phyloP scores from a whole-genome alignment of 129 eudicot species.

The Rutidosis leptorrhynchoides region DNA sequence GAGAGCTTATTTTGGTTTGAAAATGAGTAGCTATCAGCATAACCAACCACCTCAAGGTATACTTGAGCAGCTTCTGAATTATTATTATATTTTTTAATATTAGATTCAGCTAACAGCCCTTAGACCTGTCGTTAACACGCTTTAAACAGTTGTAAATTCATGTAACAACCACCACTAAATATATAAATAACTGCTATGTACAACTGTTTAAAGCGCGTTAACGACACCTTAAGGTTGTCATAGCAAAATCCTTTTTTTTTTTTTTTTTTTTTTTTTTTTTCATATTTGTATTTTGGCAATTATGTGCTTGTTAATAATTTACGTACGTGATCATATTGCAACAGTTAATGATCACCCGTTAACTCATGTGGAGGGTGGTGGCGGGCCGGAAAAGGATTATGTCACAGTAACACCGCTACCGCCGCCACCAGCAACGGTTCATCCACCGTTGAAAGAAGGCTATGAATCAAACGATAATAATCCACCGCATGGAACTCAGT shows the following conservation, averaged over 20 bases:
- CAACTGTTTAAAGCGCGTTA: too few relatives aligned
- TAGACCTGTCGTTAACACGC: too few relatives aligned
- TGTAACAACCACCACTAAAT: too few relatives aligned
- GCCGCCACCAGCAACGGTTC: slow-evolving; percentile 34
- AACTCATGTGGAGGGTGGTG: slow-evolving; percentile 28
- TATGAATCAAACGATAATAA: slow-evolving; percentile 26
- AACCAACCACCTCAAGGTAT: slow-evolving; percentile 37
- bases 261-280: neutral
- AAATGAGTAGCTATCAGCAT: slow-evolving; percentile 36
- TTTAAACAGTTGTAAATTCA: too few relatives aligned
- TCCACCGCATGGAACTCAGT: slow-evolving; percentile 28
- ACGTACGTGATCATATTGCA: slow-evolving; percentile 16
- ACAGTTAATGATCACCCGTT: slow-evolving; percentile 15
- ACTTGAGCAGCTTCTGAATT: neutral
- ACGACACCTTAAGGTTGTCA: too few relatives aligned
- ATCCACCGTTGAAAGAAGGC: slow-evolving; percentile 32
- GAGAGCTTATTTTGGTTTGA: slow-evolving; percentile 18
- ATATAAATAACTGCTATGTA: too few relatives aligned
- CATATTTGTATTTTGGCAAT: slow-evolving; percentile 6
- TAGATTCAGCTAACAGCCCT: too few relatives aligned
- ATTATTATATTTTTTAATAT: too few relatives aligned
- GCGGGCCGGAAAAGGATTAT: slow-evolving; percentile 10
- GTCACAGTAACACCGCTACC: slow-evolving; percentile 22
- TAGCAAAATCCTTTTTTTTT: too few relatives aligned
- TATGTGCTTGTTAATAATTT: neutral